Evolutionary conservation across 441 rosid genomes (phyloP), one percentile per base, ranked within the genome.

Genomic region (Dalechampia spathulata): DNA sequence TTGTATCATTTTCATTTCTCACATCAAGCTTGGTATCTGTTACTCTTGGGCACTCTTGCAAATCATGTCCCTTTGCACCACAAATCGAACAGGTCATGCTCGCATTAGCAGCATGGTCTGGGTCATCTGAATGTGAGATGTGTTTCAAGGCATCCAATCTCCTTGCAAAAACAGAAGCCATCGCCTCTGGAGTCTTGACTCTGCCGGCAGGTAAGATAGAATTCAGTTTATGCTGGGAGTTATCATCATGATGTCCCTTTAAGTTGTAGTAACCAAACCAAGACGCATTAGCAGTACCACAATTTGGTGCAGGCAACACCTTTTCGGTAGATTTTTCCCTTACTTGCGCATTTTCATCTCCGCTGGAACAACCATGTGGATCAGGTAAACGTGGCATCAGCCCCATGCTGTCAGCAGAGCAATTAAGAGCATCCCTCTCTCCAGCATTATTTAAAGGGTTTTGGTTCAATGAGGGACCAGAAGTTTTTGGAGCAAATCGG

Each of bases 111-210:
- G 64, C 47, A 45, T 44, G 60, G 58, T 71, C 81, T 9, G 66
- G 56, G 52, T 50, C 60, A 58, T 73, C 51, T 34, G 83, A 70
- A 17, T 76, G 66, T 38, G 68, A n/a, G 28, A 80, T 73, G 64
- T 68, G 76, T 64, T 77, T 87, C 30, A 85, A 72, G 44, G 89
- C 92, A 66, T 83, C 95, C 77, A 93, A 64, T 71, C 85, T 83
- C 75, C 75, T 82, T 9, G 87, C 87, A 64, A 83, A 82, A 41
- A 65, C 64, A 64, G 92, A 80, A 60, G 86, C 78, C 69, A 86
- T 76, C 45, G 66, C 87, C 57, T 81, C 90, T 5, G 86, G 74
- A 49, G 78, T 72, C 68, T 72, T 69, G 28, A 68, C 45, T 66
- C 73, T 72, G 56, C 61, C 22, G 21, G 73, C n/a, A n/a, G n/a